phyloP scores from a whole-genome alignment of 352 stramenopile genomes.

The Pythium scleroteichum region DNA sequence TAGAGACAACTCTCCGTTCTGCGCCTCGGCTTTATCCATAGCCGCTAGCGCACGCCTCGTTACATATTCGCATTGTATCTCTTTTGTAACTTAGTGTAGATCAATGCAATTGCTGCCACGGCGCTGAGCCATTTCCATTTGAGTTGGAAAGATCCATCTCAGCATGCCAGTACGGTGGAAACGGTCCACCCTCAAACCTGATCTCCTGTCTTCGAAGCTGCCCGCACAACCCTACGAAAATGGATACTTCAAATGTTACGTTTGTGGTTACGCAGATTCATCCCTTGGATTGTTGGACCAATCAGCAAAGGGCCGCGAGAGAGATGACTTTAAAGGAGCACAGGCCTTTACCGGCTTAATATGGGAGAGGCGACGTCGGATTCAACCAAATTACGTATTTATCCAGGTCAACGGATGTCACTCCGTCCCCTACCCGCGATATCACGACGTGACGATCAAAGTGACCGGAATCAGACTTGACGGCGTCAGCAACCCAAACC shows the following conservation, averaged over 20 bases:
- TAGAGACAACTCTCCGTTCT: too few species aligned
- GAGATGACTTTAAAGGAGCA: conserved; percentile 8
- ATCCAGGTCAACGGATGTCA: conserved; percentile 22
- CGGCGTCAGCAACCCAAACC: conserved; percentile 14
- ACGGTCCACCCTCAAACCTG: not conserved
- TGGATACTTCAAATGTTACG: conserved; percentile 1
- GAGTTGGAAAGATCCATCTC: too few species aligned
- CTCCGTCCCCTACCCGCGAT: conserved; percentile 9
- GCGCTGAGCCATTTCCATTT: too few species aligned
- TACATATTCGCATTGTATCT: too few species aligned
- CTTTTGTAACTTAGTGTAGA: too few species aligned
- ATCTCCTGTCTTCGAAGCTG: not conserved
- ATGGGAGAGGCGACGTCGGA: conserved; percentile 5
- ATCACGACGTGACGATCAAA: conserved; percentile 18
- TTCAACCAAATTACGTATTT: not conserved
- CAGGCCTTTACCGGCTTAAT: not conserved
- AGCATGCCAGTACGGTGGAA: too few species aligned
- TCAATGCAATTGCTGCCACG: too few species aligned
- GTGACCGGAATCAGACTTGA: conserved; percentile 16
- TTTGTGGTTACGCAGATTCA: not conserved
- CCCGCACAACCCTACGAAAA: conserved; percentile 1
- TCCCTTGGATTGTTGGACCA: too few species aligned
- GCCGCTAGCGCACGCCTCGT: too few species aligned
- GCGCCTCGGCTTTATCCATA: too few species aligned
- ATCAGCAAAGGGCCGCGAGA: not conserved